Evolutionary conservation across 352 stramenopile species (phyloP).

Genomic region (Globisporangium sylvaticum): DNA sequence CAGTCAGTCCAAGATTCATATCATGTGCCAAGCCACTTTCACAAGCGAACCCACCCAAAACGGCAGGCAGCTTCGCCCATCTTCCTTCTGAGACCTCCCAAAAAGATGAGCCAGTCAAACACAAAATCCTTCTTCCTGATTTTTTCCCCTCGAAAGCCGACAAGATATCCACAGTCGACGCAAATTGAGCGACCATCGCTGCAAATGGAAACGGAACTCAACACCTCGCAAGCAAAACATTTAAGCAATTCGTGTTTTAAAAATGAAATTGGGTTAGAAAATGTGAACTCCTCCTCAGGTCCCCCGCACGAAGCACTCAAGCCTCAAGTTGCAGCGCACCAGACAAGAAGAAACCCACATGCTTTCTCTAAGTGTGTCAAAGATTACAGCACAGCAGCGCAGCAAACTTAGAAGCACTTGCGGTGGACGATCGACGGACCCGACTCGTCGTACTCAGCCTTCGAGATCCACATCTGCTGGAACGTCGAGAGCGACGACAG

Average conservation of each 20-base stretch:
- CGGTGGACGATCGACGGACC: constrained; percentile 95
- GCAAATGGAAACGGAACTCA: not conserved
- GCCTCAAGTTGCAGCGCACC: constrained; percentile 28
- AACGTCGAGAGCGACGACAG: constrained; percentile 96
- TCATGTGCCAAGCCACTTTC: no score
- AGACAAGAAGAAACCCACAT: not conserved
- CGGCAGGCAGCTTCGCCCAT: no score
- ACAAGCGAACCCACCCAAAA: no score
- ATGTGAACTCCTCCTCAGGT: not conserved
- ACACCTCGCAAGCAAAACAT: not conserved
- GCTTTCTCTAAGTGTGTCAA: not conserved
- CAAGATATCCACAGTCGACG: no score
- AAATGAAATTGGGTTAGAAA: constrained; percentile 7
- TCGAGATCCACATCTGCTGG: constrained; percentile 98
- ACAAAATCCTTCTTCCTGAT: no score
- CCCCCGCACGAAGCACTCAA: constrained; percentile 43
- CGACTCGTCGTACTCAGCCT: constrained; percentile 96
- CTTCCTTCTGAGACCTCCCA: no score
- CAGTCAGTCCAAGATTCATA: no score
- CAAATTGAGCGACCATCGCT: no score
- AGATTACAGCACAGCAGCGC: no score
- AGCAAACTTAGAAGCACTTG: constrained; percentile 74
- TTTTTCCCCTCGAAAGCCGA: no score
- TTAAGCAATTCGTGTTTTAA: constrained; percentile 4
- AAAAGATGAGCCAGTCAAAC: no score